Percentiles rank a stretch among this genome's conserved stretches.
phyloP scores from a whole-genome alignment of 2,329 filamentous ascomycete genomes.

The Fusarium concolor region DNA sequence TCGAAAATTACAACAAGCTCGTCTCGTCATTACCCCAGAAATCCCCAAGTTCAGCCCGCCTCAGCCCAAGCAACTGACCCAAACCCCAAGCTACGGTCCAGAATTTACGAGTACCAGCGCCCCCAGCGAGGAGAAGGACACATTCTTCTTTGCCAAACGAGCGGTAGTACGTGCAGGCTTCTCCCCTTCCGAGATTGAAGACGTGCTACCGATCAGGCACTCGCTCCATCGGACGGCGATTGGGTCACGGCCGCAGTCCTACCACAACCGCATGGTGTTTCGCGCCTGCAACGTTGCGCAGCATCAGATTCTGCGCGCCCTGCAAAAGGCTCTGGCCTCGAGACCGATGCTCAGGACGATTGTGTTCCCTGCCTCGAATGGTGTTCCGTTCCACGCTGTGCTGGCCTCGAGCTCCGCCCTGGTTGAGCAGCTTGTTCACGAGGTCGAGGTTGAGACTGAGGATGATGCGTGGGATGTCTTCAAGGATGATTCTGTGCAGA shows the following conservation, averaged over 20 bases:
- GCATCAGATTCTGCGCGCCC: constrained; percentile 43
- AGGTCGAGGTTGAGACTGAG: constrained; percentile 38
- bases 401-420: constrained; percentile 38
- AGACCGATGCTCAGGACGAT: constrained; percentile 49
- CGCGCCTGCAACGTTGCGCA: constrained; percentile 34
- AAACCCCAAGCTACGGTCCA: not conserved
- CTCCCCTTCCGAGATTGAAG: constrained; percentile 41
- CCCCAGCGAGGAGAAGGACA: not conserved
- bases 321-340: constrained; percentile 45
- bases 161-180: constrained; percentile 35
- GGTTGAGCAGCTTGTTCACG: constrained; percentile 44
- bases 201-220: constrained; percentile 47
- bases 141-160: constrained; percentile 20
- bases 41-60: not conserved
- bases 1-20: constrained; percentile 36
- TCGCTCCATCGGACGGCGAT: constrained; percentile 47
- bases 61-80: not conserved
- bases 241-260: constrained; percentile 52
- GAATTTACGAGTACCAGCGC: not conserved
- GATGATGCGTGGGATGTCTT: constrained; percentile 36
- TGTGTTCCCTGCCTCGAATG: constrained; percentile 35
- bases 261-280: constrained; percentile 51
- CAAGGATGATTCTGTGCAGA: constrained; percentile 32
- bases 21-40: constrained; percentile 17
- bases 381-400: constrained; percentile 47